These are phyloP conservation scores for Herpotrichia juniperi DNA, from an alignment of 2,329 filamentous ascomycete species.

Conservation along the genomic window DNA sequence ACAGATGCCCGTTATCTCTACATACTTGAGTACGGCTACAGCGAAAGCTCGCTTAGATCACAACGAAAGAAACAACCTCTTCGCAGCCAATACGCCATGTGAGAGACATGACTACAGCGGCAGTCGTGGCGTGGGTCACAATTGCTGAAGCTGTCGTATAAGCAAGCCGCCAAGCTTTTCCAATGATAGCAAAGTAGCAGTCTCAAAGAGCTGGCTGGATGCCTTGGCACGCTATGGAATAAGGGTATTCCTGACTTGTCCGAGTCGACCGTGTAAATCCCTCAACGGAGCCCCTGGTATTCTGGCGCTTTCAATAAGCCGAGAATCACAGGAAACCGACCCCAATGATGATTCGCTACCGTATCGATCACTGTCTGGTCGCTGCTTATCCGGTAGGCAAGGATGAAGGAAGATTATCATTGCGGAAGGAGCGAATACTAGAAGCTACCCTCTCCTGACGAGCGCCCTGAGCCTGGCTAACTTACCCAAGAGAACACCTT, in stretches of 20 bases:
- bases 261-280: too few relatives aligned
- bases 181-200: neutral
- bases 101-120: neutral
- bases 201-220: neutral
- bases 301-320: too few relatives aligned
- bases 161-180: neutral
- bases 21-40: too few relatives aligned
- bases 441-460: neutral
- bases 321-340: too few relatives aligned
- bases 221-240: neutral
- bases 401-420: too few relatives aligned
- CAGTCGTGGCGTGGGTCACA: neutral
- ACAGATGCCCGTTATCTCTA: too few relatives aligned
- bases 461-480: slow-evolving; percentile 25
- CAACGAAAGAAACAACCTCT: neutral
- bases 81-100: neutral
- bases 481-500: slow-evolving; percentile 26
- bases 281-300: too few relatives aligned
- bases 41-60: neutral
- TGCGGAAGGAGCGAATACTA: too few relatives aligned
- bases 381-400: too few relatives aligned
- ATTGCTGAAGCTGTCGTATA: neutral
- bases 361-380: too few relatives aligned
- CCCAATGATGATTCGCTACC: too few relatives aligned
- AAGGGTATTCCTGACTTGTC: too few relatives aligned